Conservation (phyloP, 257 asterid species). For the Solanum chilense region DNA sequence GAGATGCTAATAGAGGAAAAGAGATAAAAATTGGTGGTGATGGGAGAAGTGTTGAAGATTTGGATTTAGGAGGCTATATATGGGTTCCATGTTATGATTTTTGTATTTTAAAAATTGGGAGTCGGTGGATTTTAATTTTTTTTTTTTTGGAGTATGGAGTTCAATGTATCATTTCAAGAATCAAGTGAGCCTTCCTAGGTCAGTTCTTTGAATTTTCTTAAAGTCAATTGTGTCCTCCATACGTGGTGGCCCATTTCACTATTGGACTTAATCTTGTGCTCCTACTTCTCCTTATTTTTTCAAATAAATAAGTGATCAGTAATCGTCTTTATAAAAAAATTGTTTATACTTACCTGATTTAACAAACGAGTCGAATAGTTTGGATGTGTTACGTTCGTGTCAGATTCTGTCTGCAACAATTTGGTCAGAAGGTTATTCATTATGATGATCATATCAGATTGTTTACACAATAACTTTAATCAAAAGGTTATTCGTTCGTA, state of each 20-base stretch:
- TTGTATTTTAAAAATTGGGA: neutral
- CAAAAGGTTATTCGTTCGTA: too few species aligned
- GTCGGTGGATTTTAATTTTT: constrained; percentile 4
- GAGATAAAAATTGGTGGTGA: neutral
- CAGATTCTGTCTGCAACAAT: neutral
- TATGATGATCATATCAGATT: neutral
- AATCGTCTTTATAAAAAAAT: neutral
- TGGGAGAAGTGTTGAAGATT: neutral
- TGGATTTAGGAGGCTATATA: neutral
- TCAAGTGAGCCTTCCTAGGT: neutral
- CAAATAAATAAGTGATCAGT: too few species aligned
- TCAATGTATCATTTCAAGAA: neutral
- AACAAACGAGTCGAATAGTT: neutral
- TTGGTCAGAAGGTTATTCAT: neutral
- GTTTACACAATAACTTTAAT: fast-evolving
- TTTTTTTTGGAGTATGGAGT: neutral
- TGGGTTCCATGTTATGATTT: neutral
- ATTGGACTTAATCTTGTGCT: neutral
- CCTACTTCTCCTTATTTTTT: neutral
- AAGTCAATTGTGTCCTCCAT: neutral
- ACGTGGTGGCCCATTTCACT: neutral
- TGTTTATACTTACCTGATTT: neutral
- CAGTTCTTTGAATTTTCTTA: constrained; percentile 12
- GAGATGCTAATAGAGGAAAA: neutral
- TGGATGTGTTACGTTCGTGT: neutral